These are phyloP conservation scores for Datura wrightii DNA, from an alignment of 257 asterid genomes.

Conservation along the genomic window DNA sequence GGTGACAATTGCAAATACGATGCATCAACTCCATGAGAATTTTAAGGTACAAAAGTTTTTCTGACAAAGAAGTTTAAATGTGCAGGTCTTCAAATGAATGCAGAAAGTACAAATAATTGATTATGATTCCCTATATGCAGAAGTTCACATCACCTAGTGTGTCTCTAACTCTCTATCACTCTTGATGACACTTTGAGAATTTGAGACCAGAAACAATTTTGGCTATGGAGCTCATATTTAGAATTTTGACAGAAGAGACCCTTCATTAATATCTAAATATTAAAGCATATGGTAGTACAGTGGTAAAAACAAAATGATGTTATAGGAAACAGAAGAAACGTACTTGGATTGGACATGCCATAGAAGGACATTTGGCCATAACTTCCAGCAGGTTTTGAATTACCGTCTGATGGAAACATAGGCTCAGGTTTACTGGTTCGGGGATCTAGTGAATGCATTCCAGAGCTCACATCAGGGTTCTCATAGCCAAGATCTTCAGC, in stretches of 20 bases:
- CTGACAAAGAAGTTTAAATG: neutral
- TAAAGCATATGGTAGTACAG: neutral
- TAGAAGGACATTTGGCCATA: constrained; percentile 74
- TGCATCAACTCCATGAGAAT: neutral
- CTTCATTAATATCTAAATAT: neutral
- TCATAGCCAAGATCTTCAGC: constrained; percentile 70
- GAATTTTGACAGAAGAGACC: neutral
- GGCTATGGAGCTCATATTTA: neutral
- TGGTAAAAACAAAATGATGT: neutral
- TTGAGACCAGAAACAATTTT: neutral
- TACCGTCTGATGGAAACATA: constrained; percentile 66
- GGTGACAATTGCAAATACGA: neutral
- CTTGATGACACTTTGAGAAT: neutral
- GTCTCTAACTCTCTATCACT: neutral
- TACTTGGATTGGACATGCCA: constrained; percentile 69
- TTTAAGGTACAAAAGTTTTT: neutral
- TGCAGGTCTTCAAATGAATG: neutral
- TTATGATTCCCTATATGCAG: neutral
- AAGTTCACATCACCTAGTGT: neutral
- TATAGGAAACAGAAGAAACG: constrained; percentile 34
- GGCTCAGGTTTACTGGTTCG: constrained; percentile 66
- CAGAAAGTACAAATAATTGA: neutral
- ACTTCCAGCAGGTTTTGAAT: constrained; percentile 62
- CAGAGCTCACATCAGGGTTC: constrained; percentile 54
- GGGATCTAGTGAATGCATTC: constrained; percentile 57